Evolutionary conservation across 1,139 yeast species (phyloP).

Genomic region (Torulaspora globosa): DNA sequence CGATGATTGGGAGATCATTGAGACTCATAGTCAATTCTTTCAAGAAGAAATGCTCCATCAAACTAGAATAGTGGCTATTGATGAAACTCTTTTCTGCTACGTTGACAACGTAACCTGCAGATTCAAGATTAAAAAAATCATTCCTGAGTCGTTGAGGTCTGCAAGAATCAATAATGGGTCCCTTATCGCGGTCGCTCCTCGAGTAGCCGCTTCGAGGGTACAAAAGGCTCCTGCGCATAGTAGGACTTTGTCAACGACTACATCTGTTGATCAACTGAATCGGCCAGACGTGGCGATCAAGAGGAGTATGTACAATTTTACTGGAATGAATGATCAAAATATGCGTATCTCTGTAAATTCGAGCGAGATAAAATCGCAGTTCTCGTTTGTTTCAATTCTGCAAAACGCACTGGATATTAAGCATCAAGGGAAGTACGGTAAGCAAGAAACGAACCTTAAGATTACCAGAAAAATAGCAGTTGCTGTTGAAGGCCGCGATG

Average conservation of each 20-base stretch:
- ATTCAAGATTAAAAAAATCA: conserved; percentile 59
- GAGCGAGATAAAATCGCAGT: conserved; percentile 24
- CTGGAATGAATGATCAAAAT: not conserved
- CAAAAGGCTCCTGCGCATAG: not conserved
- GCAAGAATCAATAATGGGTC: conserved; percentile 69
- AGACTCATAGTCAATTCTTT: conserved; percentile 70
- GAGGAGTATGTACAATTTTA: conserved; percentile 2
- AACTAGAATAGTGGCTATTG: conserved; percentile 65
- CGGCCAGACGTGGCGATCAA: not conserved
- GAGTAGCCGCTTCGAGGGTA: conserved; percentile 44
- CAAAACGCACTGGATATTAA: conserved; percentile 46
- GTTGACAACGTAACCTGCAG: conserved; percentile 66
- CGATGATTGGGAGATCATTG: conserved; percentile 90
- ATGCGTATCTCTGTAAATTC: conserved; percentile 11
- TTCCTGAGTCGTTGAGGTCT: conserved; percentile 42
- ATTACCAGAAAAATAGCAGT: conserved; percentile 8
- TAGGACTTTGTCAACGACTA: not conserved
- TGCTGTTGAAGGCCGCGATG: conserved; percentile 22
- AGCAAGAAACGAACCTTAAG: conserved; percentile 17
- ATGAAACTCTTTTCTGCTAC: conserved; percentile 64
- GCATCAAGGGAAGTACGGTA: conserved; percentile 16
- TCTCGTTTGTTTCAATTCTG: conserved; percentile 57
- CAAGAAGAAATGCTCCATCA: conserved; percentile 76
- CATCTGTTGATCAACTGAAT: not conserved
- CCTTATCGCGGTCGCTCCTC: conserved; percentile 82